These are phyloP conservation scores for Pythium diclinum DNA, from an alignment of 352 stramenopile species.

Conservation along the genomic window DNA sequence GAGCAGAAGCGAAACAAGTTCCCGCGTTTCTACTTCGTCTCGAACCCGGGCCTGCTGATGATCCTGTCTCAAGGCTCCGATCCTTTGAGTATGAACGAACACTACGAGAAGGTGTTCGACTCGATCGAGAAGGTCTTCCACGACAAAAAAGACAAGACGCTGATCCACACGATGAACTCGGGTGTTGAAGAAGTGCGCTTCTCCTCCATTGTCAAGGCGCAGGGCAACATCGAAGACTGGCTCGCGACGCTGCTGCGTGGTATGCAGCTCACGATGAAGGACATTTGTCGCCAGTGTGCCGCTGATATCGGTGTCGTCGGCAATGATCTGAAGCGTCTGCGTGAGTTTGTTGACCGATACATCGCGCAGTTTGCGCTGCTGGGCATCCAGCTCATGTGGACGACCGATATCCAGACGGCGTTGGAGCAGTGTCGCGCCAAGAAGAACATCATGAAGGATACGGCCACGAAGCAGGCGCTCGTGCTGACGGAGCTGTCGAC, in stretches of 20 bases:
- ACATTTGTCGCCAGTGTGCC: slow-evolving; percentile 93
- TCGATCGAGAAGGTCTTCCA: slow-evolving; percentile 97
- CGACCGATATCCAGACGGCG: slow-evolving; percentile 93
- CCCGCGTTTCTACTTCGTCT: slow-evolving; percentile 99
- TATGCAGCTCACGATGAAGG: slow-evolving; percentile 98
- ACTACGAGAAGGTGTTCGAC: slow-evolving; percentile 99
- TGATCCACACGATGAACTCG: slow-evolving; percentile 93
- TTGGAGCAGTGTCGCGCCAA: slow-evolving; percentile 94
- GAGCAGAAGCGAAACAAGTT: slow-evolving; percentile 99
- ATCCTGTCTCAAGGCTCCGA: slow-evolving; percentile 97
- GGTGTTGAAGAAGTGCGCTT: slow-evolving; percentile 95
- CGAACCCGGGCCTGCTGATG: slow-evolving; percentile 95
- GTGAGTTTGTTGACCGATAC: slow-evolving; percentile 94
- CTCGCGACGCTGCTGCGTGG: slow-evolving; percentile 92
- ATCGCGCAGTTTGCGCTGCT: slow-evolving; percentile 95
- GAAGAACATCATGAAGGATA: slow-evolving; percentile 98
- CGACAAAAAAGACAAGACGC: slow-evolving; percentile 97
- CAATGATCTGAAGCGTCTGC: slow-evolving; percentile 89
- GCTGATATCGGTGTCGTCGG: slow-evolving; percentile 90
- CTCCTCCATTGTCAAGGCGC: slow-evolving; percentile 92
- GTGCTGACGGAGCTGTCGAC: slow-evolving; percentile 93
- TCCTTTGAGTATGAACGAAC: slow-evolving; percentile 97
- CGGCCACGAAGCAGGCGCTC: slow-evolving; percentile 91
- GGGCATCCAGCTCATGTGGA: slow-evolving; percentile 97
- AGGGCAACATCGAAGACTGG: slow-evolving; percentile 99